Percentiles rank a stretch among this genome's conserved stretches.
Evolutionary conservation across 2,329 filamentous ascomycete species (phyloP).

Genomic region (Aspergillus amoenus): DNA sequence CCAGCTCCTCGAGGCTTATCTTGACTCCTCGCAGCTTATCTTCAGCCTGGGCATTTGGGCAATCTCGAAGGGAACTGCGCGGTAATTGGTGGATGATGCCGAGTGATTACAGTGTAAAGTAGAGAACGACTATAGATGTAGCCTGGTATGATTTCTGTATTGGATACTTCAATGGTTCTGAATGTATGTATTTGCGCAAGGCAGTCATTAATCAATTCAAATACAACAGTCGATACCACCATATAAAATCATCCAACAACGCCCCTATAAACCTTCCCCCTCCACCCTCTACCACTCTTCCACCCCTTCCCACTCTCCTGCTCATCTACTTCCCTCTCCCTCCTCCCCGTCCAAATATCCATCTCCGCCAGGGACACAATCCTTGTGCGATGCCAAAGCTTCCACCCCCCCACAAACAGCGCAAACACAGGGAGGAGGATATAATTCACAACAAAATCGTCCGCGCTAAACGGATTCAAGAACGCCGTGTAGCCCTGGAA

Average conservation of each 20-base stretch:
- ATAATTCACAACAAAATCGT: constrained; percentile 56
- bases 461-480: constrained; percentile 50
- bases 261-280: constrained; percentile 9
- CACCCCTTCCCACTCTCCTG: constrained; percentile 6
- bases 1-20: no score
- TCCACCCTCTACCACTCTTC: constrained; percentile 7
- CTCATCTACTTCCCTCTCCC: constrained; percentile 21
- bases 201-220: no score
- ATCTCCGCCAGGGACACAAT: constrained; percentile 37
- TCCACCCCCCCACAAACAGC: constrained; percentile 49
- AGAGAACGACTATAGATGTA: no score
- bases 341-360: constrained; percentile 40
- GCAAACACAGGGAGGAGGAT: constrained; percentile 54
- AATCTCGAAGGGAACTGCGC: no score
- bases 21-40: no score
- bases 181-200: no score
- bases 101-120: no score
- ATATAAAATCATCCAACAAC: constrained; percentile 23
- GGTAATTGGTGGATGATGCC: no score
- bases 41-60: no score
- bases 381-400: constrained; percentile 42
- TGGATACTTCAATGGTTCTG: no score
- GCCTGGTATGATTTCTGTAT: no score
- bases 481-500: constrained; percentile 56
- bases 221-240: background rate